Evolutionary conservation across 805 yeast genomes (phyloP).

Genomic region (Groenewaldozyma tartarivorans): DNA sequence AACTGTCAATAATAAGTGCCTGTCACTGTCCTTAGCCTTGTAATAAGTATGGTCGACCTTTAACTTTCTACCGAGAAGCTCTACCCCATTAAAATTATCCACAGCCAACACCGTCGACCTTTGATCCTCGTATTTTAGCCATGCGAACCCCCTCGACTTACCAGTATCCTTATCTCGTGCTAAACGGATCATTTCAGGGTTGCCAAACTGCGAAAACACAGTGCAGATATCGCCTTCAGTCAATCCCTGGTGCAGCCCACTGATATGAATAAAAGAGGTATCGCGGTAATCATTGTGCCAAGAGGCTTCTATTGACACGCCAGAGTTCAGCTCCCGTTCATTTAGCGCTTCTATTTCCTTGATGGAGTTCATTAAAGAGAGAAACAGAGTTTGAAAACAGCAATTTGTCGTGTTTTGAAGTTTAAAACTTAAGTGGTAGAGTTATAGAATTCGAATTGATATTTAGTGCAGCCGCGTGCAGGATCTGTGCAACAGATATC

Average conservation of each 20-base stretch:
- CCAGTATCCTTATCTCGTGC: slow-evolving; percentile 64
- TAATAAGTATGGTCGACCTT: slow-evolving; percentile 68
- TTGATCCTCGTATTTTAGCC: slow-evolving; percentile 73
- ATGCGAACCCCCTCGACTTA: slow-evolving; percentile 60
- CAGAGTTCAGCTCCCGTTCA: slow-evolving; percentile 54
- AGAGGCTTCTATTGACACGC: slow-evolving; percentile 53
- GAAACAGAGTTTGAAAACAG: too few species aligned
- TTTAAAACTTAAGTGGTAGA: too few species aligned
- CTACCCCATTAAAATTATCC: slow-evolving; percentile 73
- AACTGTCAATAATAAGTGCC: slow-evolving; percentile 2
- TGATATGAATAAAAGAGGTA: slow-evolving; percentile 69
- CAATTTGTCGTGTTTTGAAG: too few species aligned
- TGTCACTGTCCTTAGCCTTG: slow-evolving; percentile 33
- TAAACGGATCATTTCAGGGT: slow-evolving; percentile 66
- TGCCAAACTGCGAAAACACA: slow-evolving; percentile 83
- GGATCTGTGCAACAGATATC: too few species aligned
- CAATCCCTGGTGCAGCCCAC: slow-evolving; percentile 53
- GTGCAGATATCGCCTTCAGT: slow-evolving; percentile 68
- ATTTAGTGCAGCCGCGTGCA: too few species aligned
- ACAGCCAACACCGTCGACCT: slow-evolving; percentile 75
- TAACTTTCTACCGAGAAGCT: slow-evolving; percentile 39
- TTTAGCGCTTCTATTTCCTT: slow-evolving; percentile 47
- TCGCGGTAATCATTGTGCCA: slow-evolving; percentile 86
- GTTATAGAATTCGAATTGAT: too few species aligned
- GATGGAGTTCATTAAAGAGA: slow-evolving; percentile 12